Evolutionary conservation across 208 protist species (phyloP).

Genomic region (Phytomonas sp.): DNA sequence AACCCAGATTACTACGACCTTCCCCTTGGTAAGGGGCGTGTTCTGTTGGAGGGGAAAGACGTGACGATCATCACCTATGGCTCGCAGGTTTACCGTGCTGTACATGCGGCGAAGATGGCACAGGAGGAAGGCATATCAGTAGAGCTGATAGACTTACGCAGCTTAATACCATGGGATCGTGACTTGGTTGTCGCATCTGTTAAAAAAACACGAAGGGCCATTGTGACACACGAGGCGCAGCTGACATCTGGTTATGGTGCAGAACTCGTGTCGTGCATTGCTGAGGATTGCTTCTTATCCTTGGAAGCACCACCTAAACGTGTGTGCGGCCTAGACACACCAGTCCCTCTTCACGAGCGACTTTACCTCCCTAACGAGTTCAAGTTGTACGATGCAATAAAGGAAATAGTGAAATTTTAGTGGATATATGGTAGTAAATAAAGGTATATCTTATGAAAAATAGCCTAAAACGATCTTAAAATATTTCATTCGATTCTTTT

Average conservation of each 20-base stretch:
- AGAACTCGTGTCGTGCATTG: conserved; percentile 91
- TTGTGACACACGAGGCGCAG: conserved; percentile 94
- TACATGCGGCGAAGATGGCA: conserved; percentile 76
- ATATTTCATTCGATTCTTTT: neutral
- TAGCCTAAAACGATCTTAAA: neutral
- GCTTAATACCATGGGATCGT: conserved; percentile 93
- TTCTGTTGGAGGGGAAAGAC: conserved; percentile 86
- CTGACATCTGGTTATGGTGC: conserved; percentile 92
- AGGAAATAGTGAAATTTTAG: conserved; percentile 38
- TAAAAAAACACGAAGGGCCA: conserved; percentile 87
- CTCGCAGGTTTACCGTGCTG: conserved; percentile 73
- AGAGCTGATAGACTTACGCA: conserved; percentile 96
- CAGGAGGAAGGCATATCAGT: conserved; percentile 79
- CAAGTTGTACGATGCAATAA: conserved; percentile 77
- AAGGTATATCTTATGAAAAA: neutral
- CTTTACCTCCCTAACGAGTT: conserved; percentile 93
- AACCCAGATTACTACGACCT: conserved; percentile 92
- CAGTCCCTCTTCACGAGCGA: conserved; percentile 94
- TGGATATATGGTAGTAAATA: neutral
- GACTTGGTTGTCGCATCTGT: conserved; percentile 90
- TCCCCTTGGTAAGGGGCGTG: conserved; percentile 90
- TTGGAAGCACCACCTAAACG: conserved; percentile 94
- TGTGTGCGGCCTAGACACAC: conserved; percentile 95
- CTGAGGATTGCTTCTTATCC: conserved; percentile 90
- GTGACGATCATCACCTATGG: conserved; percentile 96